Conservation (phyloP, 2,329 filamentous ascomycete species). For the Talaromyces sp. region DNA sequence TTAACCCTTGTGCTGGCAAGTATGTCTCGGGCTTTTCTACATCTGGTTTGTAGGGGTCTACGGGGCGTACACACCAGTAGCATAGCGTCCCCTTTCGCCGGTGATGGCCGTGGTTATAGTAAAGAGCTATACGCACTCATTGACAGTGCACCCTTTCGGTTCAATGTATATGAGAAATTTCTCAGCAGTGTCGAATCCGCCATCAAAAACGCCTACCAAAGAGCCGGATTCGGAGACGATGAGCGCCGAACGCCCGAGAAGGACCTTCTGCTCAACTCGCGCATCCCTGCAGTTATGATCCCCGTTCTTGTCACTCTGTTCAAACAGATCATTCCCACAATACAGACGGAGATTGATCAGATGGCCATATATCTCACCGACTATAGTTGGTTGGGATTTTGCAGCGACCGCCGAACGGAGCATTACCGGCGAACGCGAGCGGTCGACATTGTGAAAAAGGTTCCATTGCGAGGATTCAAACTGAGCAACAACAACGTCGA, state of each 20-base stretch:
- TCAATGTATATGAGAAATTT: slow-evolving; percentile 61
- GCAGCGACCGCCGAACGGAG: slow-evolving; percentile 56
- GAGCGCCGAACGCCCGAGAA: slow-evolving; percentile 51
- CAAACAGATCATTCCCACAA: slow-evolving; percentile 50
- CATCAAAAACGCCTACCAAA: slow-evolving; percentile 57
- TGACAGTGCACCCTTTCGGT: slow-evolving; percentile 55
- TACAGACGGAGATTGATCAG: slow-evolving; percentile 61
- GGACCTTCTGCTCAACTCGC: slow-evolving; percentile 51
- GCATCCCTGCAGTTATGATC: slow-evolving; percentile 51
- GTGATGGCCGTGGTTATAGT: slow-evolving; percentile 44
- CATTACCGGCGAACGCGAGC: slow-evolving; percentile 61
- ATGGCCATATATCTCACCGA: slow-evolving; percentile 70
- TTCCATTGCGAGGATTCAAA: slow-evolving; percentile 26
- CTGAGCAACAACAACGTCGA: slow-evolving; percentile 14
- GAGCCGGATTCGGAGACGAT: slow-evolving; percentile 42
- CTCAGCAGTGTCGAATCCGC: slow-evolving; percentile 64
- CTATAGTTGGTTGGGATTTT: slow-evolving; percentile 65
- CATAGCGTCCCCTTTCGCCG: slow-evolving; percentile 38
- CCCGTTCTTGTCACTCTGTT: slow-evolving; percentile 50
- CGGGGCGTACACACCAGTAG: slow-evolving; percentile 51
- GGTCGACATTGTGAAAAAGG: slow-evolving; percentile 56
- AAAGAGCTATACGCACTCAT: slow-evolving; percentile 54
- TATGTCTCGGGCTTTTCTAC: slow-evolving; percentile 68
- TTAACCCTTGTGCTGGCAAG: slow-evolving; percentile 66
- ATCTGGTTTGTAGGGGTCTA: slow-evolving; percentile 64